Percentiles rank a stretch among this genome's conserved stretches.
phyloP scores from a whole-genome alignment of 441 rosid species.

The Adansonia grandidieri region DNA sequence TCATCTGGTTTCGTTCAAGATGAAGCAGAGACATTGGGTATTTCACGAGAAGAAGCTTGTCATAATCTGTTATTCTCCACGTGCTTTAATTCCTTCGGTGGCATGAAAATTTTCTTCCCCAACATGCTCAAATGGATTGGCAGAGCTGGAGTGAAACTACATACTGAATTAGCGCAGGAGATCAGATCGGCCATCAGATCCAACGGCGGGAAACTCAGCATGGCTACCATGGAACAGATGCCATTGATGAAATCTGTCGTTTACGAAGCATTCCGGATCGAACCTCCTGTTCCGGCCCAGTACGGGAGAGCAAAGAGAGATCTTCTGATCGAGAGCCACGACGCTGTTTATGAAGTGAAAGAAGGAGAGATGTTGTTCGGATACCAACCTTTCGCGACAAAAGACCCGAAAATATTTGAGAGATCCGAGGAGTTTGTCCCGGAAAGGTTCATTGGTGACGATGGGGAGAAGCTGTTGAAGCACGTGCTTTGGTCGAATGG shows the following conservation, averaged over 20 bases:
- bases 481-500: constrained; percentile 91
- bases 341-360: constrained; percentile 61
- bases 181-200: constrained; percentile 55
- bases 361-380: constrained; percentile 74
- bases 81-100: constrained; percentile 73
- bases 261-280: constrained; percentile 66
- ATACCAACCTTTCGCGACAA: constrained; percentile 71
- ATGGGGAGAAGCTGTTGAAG: constrained; percentile 63
- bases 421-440: constrained; percentile 64
- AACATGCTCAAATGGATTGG: constrained; percentile 58
- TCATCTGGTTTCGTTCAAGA: constrained; percentile 49
- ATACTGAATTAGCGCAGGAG: constrained; percentile 56
- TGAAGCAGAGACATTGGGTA: constrained; percentile 57
- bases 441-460: constrained; percentile 76
- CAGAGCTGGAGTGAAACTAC: constrained; percentile 53
- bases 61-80: constrained; percentile 67
- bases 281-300: constrained; percentile 69
- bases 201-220: constrained; percentile 59
- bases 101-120: constrained; percentile 62
- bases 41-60: constrained; percentile 66
- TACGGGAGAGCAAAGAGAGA: constrained; percentile 66
- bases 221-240: constrained; percentile 67
- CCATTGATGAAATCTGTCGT: constrained; percentile 67
- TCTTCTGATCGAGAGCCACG: constrained; percentile 64
- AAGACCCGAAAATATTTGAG: constrained; percentile 64